These are phyloP conservation scores for Phycomyces blakesleeanus DNA, from an alignment of 192 early-diverging fungal genomes.

Conservation along the genomic window DNA sequence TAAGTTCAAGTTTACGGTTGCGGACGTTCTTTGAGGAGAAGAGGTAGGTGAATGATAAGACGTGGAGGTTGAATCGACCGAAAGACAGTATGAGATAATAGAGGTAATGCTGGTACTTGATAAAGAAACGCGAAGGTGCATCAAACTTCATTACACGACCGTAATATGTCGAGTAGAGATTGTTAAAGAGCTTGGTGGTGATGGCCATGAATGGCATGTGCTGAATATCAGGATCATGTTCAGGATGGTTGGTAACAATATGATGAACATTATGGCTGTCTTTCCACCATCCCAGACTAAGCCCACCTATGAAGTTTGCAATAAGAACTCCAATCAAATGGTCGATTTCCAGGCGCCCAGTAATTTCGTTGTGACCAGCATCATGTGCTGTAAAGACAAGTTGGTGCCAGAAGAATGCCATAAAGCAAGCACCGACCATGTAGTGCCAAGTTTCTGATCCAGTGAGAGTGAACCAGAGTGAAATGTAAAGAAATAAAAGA, in stretches of 20 bases:
- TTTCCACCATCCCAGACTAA: slow-evolving; percentile 97
- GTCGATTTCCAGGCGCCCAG: slow-evolving; percentile 69
- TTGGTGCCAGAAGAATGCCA: slow-evolving; percentile 86
- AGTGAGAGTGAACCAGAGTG: slow-evolving; percentile 39
- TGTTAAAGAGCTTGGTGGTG: slow-evolving; percentile 71
- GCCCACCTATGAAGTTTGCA: slow-evolving; percentile 79
- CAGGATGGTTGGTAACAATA: slow-evolving; percentile 89
- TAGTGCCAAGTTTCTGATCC: slow-evolving; percentile 52
- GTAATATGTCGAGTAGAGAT: slow-evolving; percentile 88
- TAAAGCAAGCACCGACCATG: slow-evolving; percentile 52
- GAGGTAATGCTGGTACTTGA: slow-evolving; percentile 78
- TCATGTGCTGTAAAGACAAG: slow-evolving; percentile 92
- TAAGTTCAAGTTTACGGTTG: slow-evolving; percentile 73
- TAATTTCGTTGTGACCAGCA: slow-evolving; percentile 93
- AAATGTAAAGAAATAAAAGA: slow-evolving; percentile 39
- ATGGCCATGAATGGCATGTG: slow-evolving; percentile 95
- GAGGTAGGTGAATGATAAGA: slow-evolving; percentile 67
- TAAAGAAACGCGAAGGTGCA: slow-evolving; percentile 64
- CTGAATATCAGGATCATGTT: slow-evolving; percentile 97
- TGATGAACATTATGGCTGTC: slow-evolving; percentile 96
- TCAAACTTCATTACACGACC: slow-evolving; percentile 81
- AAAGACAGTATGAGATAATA: slow-evolving; percentile 86
- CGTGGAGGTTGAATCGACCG: slow-evolving; percentile 92
- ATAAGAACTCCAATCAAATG: slow-evolving; percentile 78
- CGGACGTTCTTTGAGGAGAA: slow-evolving; percentile 60